phyloP scores from a whole-genome alignment of 495 filamentous ascomycete genomes.

The Lasiosphaeria hispida region DNA sequence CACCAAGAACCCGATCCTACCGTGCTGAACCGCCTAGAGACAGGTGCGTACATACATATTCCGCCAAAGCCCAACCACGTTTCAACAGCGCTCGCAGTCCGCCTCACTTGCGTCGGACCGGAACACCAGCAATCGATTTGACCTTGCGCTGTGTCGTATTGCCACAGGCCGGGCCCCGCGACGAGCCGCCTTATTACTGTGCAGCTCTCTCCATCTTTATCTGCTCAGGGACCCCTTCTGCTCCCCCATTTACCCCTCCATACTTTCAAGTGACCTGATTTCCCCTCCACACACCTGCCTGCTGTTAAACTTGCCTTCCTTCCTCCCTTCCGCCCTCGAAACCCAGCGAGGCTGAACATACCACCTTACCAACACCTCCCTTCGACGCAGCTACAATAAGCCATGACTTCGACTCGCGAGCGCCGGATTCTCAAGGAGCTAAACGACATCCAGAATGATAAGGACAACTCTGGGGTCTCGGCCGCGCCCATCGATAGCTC shows the following conservation, averaged over 20 bases:
- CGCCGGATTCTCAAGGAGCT: slow-evolving; percentile 92
- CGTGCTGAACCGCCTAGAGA: too few species aligned
- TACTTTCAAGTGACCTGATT: background rate
- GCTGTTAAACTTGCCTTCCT: background rate
- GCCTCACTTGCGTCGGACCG: background rate
- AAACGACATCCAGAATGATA: slow-evolving; percentile 76
- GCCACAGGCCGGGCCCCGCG: background rate
- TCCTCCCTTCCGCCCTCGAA: background rate
- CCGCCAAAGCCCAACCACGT: slow-evolving; percentile 3
- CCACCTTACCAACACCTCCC: background rate
- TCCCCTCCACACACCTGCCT: slow-evolving; percentile 5
- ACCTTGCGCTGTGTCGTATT: background rate
- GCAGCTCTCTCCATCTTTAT: background rate
- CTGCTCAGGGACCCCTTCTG: background rate
- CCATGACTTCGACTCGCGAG: slow-evolving; percentile 73
- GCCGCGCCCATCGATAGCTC: slow-evolving; percentile 60
- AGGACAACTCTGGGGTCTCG: slow-evolving; percentile 64
- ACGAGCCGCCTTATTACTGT: background rate
- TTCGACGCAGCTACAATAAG: slow-evolving; percentile 1
- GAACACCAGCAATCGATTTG: too few species aligned
- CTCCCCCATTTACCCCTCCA: slow-evolving; percentile 11
- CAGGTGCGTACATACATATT: too few species aligned
- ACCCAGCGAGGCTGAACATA: background rate
- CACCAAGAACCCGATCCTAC: too few species aligned
- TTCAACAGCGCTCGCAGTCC: background rate